Conservation (phyloP, 2,329 filamentous ascomycete species). For the Epichloe coenophiala region DNA sequence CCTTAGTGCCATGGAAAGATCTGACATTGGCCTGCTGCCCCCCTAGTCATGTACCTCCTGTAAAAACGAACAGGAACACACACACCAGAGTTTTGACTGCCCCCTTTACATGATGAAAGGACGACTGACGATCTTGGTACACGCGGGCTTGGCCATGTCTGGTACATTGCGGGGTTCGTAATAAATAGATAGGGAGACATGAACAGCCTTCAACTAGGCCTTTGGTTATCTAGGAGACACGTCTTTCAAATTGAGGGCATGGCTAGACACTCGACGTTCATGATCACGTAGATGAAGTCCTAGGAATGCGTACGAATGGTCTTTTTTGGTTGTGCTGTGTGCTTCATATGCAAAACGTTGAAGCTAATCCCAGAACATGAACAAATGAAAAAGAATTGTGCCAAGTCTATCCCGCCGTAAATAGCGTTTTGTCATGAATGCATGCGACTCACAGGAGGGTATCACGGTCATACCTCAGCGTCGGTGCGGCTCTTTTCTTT, state of each 20-base stretch:
- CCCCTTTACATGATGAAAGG: too few species aligned
- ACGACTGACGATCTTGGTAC: too few species aligned
- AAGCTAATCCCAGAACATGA: neutral
- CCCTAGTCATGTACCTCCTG: too few species aligned
- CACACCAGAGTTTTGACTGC: too few species aligned
- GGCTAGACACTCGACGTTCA: neutral
- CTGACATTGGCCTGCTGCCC: too few species aligned
- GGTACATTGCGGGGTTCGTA: too few species aligned
- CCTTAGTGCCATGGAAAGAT: too few species aligned
- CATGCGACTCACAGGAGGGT: constrained; percentile 16
- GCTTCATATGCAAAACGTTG: neutral
- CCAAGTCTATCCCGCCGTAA: constrained; percentile 22
- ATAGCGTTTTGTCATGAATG: constrained; percentile 11
- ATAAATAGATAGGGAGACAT: too few species aligned
- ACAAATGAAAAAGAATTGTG: constrained; percentile 10
- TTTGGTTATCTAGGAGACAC: too few species aligned
- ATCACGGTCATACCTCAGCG: constrained; percentile 17
- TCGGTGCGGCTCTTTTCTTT: constrained; percentile 11
- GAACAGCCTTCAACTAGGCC: too few species aligned
- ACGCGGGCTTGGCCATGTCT: too few species aligned
- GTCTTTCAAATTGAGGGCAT: too few species aligned
- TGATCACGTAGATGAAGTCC: neutral
- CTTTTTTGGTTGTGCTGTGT: neutral
- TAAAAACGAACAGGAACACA: neutral
- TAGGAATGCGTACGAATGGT: neutral